These are phyloP conservation scores for Nowakowskiella sp. DNA, from an alignment of 192 early-diverging fungal genomes.

Conservation along the genomic window DNA sequence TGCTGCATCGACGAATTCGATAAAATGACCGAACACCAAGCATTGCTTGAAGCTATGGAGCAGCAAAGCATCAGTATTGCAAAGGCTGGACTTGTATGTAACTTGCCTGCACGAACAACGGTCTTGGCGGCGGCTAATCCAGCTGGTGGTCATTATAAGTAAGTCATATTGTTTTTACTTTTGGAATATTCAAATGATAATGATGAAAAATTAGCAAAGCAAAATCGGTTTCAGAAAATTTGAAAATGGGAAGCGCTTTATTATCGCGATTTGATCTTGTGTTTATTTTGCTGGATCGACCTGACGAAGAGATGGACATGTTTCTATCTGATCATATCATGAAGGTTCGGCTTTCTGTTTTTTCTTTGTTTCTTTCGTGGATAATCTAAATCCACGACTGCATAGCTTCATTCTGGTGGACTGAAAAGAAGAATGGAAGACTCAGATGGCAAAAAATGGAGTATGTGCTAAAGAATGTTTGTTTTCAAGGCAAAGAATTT, in stretches of 20 bases:
- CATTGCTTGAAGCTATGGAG: conserved; percentile 77
- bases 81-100: conserved; percentile 79
- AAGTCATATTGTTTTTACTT: conserved; percentile 5
- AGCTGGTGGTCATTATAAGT: conserved; percentile 75
- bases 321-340: conserved; percentile 77
- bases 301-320: conserved; percentile 68
- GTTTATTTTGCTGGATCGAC: conserved; percentile 74
- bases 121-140: conserved; percentile 88
- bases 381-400: too few species aligned
- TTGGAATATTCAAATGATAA: conserved; percentile 4
- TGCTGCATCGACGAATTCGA: conserved; percentile 91
- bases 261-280: conserved; percentile 77
- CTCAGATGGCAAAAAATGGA: conserved; percentile 7
- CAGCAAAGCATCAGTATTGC: conserved; percentile 81
- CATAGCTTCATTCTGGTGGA: conserved; percentile 27
- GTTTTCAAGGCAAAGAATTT: background rate
- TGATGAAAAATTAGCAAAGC: conserved; percentile 34
- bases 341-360: conserved; percentile 30
- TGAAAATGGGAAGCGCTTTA: conserved; percentile 65
- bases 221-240: conserved; percentile 75
- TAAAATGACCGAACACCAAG: conserved; percentile 77
- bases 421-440: conserved; percentile 8
- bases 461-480: conserved; percentile 2
- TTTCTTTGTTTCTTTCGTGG: too few species aligned
- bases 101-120: conserved; percentile 70